Conservation (phyloP, 495 filamentous ascomycete genomes). For the Aspergillus hancockii region DNA sequence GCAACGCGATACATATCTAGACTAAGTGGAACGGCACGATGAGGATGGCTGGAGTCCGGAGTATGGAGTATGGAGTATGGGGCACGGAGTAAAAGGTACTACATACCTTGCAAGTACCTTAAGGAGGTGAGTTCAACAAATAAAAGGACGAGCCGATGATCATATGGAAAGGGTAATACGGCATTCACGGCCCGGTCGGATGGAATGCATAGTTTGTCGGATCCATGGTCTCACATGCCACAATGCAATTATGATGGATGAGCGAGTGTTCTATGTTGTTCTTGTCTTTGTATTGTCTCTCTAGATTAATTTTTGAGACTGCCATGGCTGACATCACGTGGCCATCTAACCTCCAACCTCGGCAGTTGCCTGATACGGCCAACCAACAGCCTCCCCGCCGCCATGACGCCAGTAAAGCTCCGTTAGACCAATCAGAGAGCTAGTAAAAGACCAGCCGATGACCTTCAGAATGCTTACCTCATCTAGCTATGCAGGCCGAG, state of each 20-base stretch:
- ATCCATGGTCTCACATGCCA: neutral
- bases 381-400: constrained; percentile 4
- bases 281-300: no score
- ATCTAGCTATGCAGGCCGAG: constrained; percentile 1
- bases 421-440: constrained; percentile 19
- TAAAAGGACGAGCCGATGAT: neutral
- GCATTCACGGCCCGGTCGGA: neutral
- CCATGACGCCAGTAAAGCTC: constrained; percentile 32
- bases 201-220: neutral
- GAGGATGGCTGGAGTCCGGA: no score
- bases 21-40: neutral
- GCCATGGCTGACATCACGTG: constrained; percentile 4
- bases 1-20: constrained; percentile 17
- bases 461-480: constrained; percentile 8
- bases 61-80: no score
- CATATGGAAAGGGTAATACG: neutral
- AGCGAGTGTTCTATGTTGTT: no score
- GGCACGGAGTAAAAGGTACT: no score
- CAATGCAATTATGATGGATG: neutral
- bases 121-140: neutral
- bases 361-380: constrained; percentile 26
- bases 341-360: constrained; percentile 23
- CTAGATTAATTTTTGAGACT: neutral
- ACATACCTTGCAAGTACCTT: no score
- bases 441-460: neutral